Percentiles rank a stretch among this genome's conserved stretches.
phyloP scores from a whole-genome alignment of 805 yeast genomes.

The Ogataea paraovalis region DNA sequence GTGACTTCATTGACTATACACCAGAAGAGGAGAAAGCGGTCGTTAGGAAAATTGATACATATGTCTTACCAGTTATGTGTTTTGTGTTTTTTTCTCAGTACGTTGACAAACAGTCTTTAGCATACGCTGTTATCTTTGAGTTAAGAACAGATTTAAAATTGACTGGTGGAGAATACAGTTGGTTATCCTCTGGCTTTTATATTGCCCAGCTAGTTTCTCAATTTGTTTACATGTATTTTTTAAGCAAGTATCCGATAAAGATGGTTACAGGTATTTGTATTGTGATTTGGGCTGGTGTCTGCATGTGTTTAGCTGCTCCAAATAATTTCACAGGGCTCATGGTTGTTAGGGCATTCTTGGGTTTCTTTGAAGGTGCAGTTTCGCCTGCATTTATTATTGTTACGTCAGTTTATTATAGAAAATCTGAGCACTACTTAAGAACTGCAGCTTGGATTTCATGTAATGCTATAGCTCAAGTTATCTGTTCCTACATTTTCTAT shows the following conservation, averaged over 20 bases:
- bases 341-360: conserved; percentile 45
- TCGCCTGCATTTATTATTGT: conserved; percentile 33
- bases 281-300: conserved; percentile 46
- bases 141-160: conserved; percentile 34
- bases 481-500: conserved; percentile 12
- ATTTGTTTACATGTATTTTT: conserved; percentile 39
- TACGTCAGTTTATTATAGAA: conserved; percentile 27
- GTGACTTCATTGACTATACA: background rate
- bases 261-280: conserved; percentile 35
- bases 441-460: conserved; percentile 20
- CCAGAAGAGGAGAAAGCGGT: conserved; percentile 1
- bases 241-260: conserved; percentile 34
- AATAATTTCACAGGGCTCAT: conserved; percentile 40
- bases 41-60: conserved; percentile 44
- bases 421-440: conserved; percentile 26
- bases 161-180: conserved; percentile 39
- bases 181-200: conserved; percentile 45
- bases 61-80: conserved; percentile 46
- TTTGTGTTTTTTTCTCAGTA: conserved; percentile 32
- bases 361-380: conserved; percentile 34
- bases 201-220: conserved; percentile 54
- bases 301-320: conserved; percentile 46
- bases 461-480: conserved; percentile 18
- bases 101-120: conserved; percentile 36
- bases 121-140: conserved; percentile 41